Conservation (phyloP, 2,329 filamentous ascomycete species). For the Xylariaceae sp. region DNA sequence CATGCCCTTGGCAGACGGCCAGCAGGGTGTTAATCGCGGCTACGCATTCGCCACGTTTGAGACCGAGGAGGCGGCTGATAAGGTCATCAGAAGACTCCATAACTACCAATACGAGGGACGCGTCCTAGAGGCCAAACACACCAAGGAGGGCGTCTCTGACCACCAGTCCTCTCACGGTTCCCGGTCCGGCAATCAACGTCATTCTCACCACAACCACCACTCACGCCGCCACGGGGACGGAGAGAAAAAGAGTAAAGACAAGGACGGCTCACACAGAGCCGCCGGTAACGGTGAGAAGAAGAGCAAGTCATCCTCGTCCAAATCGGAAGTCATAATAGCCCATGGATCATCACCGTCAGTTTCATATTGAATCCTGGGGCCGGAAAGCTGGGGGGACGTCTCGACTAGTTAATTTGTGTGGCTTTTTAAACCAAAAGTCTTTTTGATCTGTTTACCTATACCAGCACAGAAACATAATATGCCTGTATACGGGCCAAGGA, state of each 20-base stretch:
- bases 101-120: constrained; percentile 26
- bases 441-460: background rate
- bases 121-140: constrained; percentile 24
- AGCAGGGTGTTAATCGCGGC: constrained; percentile 24
- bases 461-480: background rate
- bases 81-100: constrained; percentile 26
- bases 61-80: constrained; percentile 27
- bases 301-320: constrained; percentile 22
- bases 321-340: constrained; percentile 26
- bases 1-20: constrained; percentile 23
- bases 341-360: constrained; percentile 26
- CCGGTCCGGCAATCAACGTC: constrained; percentile 12
- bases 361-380: constrained; percentile 9
- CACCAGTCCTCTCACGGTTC: constrained; percentile 17
- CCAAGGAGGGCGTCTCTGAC: constrained; percentile 29
- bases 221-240: constrained; percentile 16
- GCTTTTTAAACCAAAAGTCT: background rate
- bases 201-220: constrained; percentile 10
- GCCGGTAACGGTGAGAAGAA: constrained; percentile 21
- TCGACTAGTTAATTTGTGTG: background rate
- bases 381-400: background rate
- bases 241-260: constrained; percentile 24
- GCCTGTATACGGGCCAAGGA: background rate
- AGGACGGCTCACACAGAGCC: constrained; percentile 18
- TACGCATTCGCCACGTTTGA: constrained; percentile 28